A percentile compares a stretch with the other conserved stretches of the same genome.
These are phyloP conservation scores for Penicillium simplicissimum DNA, from an alignment of 495 filamentous ascomycete genomes.

Conservation along the genomic window DNA sequence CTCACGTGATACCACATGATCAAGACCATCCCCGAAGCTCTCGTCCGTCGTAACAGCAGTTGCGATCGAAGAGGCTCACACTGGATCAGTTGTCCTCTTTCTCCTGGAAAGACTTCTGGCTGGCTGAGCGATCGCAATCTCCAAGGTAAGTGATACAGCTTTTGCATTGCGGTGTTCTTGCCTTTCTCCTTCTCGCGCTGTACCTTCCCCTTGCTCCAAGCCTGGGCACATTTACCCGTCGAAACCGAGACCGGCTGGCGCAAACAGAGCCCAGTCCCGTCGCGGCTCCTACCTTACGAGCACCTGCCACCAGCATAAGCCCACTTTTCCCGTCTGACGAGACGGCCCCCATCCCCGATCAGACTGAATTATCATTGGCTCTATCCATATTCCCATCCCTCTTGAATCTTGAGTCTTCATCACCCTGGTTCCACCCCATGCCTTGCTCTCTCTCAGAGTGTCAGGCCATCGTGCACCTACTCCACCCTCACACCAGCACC, in stretches of 20 bases:
- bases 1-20: slow-evolving; percentile 9
- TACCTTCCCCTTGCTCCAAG: slow-evolving; percentile 2
- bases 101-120: not conserved
- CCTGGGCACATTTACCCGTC: slow-evolving; percentile 12
- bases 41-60: slow-evolving; percentile 6
- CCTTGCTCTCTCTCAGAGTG: slow-evolving; percentile 23
- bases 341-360: slow-evolving; percentile 21
- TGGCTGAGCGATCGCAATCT: not conserved
- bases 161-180: not conserved
- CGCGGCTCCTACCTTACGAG: slow-evolving; percentile 14
- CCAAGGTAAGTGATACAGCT: slow-evolving; percentile 10
- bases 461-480: slow-evolving; percentile 43
- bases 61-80: not conserved
- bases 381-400: slow-evolving; percentile 17
- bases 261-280: slow-evolving; percentile 17
- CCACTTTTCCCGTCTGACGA: slow-evolving; percentile 27
- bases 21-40: slow-evolving; percentile 12
- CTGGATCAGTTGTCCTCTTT: not conserved
- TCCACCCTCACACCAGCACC: slow-evolving; percentile 35
- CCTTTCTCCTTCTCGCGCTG: not conserved
- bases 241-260: slow-evolving; percentile 18
- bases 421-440: slow-evolving; percentile 22
- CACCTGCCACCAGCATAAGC: not conserved
- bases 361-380: slow-evolving; percentile 21
- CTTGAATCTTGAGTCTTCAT: slow-evolving; percentile 10